Conservation (phyloP, 768 basidiomycete species). For the Pisolithus tinctorius region DNA sequence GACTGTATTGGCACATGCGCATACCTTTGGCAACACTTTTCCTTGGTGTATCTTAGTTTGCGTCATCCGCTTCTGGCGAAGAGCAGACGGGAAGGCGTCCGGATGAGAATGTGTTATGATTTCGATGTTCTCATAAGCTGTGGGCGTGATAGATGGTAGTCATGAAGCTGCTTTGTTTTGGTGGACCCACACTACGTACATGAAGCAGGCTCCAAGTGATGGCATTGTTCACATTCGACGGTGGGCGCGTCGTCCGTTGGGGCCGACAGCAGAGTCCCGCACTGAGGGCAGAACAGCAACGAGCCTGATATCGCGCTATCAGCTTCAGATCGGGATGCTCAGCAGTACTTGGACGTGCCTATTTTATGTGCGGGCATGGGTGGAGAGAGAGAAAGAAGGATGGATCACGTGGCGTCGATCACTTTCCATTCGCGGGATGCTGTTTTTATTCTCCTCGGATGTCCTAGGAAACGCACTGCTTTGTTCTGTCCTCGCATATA, state of each 20-base stretch:
- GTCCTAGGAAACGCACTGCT: too few species aligned
- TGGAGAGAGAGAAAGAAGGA: too few species aligned
- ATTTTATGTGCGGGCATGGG: constrained; percentile 39
- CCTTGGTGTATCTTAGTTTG: constrained; percentile 74
- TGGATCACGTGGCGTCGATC: not conserved
- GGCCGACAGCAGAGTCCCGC: constrained; percentile 82
- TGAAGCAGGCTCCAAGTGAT: constrained; percentile 76
- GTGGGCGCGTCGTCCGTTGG: constrained; percentile 67
- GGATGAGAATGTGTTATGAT: constrained; percentile 89
- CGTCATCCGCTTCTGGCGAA: constrained; percentile 85
- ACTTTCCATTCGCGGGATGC: not conserved
- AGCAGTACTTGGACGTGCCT: constrained; percentile 29
- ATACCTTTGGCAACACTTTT: constrained; percentile 60
- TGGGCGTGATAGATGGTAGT: not conserved
- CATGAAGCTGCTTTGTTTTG: not conserved
- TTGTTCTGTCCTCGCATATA: too few species aligned
- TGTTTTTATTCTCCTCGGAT: not conserved
- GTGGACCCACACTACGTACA: constrained; percentile 48
- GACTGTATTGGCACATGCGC: constrained; percentile 15
- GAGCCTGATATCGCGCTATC: constrained; percentile 50
- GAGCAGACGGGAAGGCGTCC: constrained; percentile 87
- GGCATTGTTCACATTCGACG: constrained; percentile 88
- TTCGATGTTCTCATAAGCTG: constrained; percentile 89
- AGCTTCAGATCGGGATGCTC: not conserved
- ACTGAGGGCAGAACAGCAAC: constrained; percentile 88